phyloP scores from a whole-genome alignment of 177 flowering plant genomes.

The Tripterygium wilfordii region DNA sequence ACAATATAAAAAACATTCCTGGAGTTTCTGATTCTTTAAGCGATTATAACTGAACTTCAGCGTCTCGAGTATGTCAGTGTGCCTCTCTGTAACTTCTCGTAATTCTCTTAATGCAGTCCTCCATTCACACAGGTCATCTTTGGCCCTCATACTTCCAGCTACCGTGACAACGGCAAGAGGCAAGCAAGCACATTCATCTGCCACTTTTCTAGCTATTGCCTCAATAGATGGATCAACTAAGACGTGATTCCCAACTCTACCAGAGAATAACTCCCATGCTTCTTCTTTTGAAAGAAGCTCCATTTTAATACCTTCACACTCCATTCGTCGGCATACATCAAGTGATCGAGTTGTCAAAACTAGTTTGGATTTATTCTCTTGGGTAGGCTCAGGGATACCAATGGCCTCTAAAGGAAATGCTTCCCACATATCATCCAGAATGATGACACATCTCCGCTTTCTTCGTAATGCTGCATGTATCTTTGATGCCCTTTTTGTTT shows the following conservation, averaged over 20 bases:
- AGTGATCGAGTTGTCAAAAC: constrained; percentile 22
- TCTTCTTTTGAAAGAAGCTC: constrained; percentile 7
- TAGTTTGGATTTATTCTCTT: constrained; percentile 20
- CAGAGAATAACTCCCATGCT: constrained; percentile 11
- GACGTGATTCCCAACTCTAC: constrained; percentile 3
- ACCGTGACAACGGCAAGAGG: constrained; percentile 13
- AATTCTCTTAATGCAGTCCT: constrained; percentile 13
- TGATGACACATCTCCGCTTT: constrained; percentile 20
- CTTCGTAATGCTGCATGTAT: background rate
- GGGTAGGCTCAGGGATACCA: constrained; percentile 24
- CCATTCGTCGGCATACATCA: constrained; percentile 15
- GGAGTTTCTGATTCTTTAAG: constrained; percentile 2
- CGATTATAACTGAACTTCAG: constrained; percentile 14
- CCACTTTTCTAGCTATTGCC: constrained; percentile 9
- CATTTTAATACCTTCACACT: constrained; percentile 6
- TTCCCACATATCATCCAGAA: constrained; percentile 38
- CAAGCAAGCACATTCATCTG: constrained; percentile 16
- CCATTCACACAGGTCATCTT: constrained; percentile 15
- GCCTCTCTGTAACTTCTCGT: background rate
- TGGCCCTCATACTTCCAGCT: constrained; percentile 22
- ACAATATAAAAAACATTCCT: constrained; percentile 13
- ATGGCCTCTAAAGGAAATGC: constrained; percentile 13
- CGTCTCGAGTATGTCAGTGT: background rate
- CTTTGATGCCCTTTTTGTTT: constrained; percentile 5
- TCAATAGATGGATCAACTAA: background rate